These are phyloP conservation scores for Termitomyces sp. DNA, from an alignment of 768 basidiomycete species.

Conservation along the genomic window DNA sequence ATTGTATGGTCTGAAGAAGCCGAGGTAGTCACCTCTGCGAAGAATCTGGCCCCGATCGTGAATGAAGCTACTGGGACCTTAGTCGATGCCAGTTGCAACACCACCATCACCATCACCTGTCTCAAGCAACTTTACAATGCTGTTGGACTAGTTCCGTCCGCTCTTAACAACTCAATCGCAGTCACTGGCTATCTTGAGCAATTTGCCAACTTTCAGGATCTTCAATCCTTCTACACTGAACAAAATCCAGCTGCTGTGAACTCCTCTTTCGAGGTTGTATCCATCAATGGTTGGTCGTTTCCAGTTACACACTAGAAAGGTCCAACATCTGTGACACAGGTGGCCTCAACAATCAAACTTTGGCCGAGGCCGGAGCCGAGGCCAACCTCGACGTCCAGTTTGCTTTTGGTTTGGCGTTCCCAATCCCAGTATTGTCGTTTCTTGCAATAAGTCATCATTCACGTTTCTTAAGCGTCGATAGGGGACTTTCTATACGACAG, in stretches of 20 bases:
- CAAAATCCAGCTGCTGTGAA: slow-evolving; percentile 42
- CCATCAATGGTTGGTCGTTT: slow-evolving; percentile 41
- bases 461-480: slow-evolving; percentile 15
- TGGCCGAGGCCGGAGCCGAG: slow-evolving; percentile 48
- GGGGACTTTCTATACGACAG: slow-evolving; percentile 56
- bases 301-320: background rate
- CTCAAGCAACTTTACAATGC: slow-evolving; percentile 53
- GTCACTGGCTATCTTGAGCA: slow-evolving; percentile 50
- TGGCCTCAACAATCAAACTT: slow-evolving; percentile 52
- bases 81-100: slow-evolving; percentile 45
- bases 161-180: slow-evolving; percentile 43
- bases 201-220: slow-evolving; percentile 46
- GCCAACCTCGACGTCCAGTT: slow-evolving; percentile 64
- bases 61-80: background rate
- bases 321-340: slow-evolving; percentile 25
- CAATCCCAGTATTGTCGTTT: slow-evolving; percentile 37
- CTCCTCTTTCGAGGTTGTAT: slow-evolving; percentile 47
- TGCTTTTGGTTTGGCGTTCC: slow-evolving; percentile 55
- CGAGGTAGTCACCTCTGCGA: slow-evolving; percentile 8
- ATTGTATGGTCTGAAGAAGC: slow-evolving; percentile 19
- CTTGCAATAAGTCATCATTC: background rate
- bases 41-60: slow-evolving; percentile 5
- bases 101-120: slow-evolving; percentile 46
- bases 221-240: slow-evolving; percentile 42
- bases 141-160: slow-evolving; percentile 37